phyloP scores from a whole-genome alignment of 345 rosid genomes.

The Geranium rotundifolium region DNA sequence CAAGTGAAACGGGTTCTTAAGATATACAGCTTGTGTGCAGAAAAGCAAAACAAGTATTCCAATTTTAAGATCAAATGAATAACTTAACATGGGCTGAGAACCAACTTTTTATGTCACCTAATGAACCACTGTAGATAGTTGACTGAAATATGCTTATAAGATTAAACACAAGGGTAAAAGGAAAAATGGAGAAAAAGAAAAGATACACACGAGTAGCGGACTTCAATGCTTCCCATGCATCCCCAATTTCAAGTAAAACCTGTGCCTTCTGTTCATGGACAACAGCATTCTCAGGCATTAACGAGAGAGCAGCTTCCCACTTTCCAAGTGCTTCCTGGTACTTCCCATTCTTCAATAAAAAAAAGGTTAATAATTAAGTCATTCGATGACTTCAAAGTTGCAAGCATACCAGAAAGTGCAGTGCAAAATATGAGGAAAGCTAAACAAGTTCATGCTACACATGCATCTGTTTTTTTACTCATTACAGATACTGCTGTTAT shows the following conservation, averaged over 20 bases:
- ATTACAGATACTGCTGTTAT: too few relatives aligned
- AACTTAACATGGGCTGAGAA: not conserved
- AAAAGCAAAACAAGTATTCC: not conserved
- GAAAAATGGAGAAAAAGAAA: not conserved
- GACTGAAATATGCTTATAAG: not conserved
- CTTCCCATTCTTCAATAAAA: slow-evolving; percentile 55
- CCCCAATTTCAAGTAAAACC: slow-evolving; percentile 77
- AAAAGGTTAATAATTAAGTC: slow-evolving; percentile 6
- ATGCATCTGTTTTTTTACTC: too few relatives aligned
- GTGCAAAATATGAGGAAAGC: not conserved
- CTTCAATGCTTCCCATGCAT: slow-evolving; percentile 71
- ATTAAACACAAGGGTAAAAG: not conserved
- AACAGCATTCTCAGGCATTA: slow-evolving; percentile 53
- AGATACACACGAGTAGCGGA: slow-evolving; percentile 55
- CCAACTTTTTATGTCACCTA: not conserved
- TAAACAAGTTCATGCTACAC: too few relatives aligned
- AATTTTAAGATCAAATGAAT: not conserved
- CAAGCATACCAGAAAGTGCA: not conserved
- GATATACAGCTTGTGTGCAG: not conserved
- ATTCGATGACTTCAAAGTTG: not conserved
- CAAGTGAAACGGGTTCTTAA: not conserved
- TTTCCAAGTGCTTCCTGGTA: slow-evolving; percentile 77
- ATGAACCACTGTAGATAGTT: not conserved
- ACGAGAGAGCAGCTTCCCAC: slow-evolving; percentile 77
- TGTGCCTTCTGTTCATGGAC: slow-evolving; percentile 91